A percentile compares a stretch with the other conserved stretches of the same genome.
phyloP scores from a whole-genome alignment of 345 rosid genomes.

The Brassica rapa region DNA sequence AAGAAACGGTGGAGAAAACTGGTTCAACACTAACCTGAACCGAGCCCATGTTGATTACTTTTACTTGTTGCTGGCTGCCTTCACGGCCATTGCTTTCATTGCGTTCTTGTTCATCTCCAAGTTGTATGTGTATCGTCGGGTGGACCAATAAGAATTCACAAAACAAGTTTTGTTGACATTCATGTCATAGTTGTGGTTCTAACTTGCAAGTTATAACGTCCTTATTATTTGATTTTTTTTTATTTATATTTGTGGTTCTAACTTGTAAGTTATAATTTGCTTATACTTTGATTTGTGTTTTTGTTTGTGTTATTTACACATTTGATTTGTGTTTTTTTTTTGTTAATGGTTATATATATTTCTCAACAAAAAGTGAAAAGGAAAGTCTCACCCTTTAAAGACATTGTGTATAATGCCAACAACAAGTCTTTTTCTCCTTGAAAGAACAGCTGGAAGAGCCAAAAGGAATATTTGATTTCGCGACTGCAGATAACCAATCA shows the following conservation, averaged over 20 bases:
- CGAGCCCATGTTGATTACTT: slow-evolving; percentile 59
- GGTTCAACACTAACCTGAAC: slow-evolving; percentile 78
- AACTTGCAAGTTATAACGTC: background rate
- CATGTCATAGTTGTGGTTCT: background rate
- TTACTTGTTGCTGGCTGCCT: slow-evolving; percentile 69
- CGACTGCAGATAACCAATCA: background rate
- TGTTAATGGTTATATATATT: background rate
- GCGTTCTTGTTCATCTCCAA: slow-evolving; percentile 47
- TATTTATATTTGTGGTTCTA: background rate
- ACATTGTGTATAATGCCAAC: background rate
- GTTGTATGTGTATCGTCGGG: slow-evolving; percentile 46
- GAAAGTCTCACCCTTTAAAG: background rate
- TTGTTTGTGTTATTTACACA: background rate
- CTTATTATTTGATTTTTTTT: background rate
- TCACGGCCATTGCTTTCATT: slow-evolving; percentile 42
- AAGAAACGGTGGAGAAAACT: slow-evolving; percentile 41
- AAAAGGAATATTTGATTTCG: background rate
- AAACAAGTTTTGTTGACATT: background rate
- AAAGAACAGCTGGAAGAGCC: background rate
- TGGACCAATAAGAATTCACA: slow-evolving; percentile 17
- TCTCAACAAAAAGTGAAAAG: background rate
- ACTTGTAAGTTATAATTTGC: background rate
- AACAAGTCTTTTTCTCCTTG: background rate
- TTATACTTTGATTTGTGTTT: background rate
- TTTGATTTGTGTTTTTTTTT: background rate